phyloP scores from a whole-genome alignment of 2,329 filamentous ascomycete species.

The Penicillium hesseltinei region DNA sequence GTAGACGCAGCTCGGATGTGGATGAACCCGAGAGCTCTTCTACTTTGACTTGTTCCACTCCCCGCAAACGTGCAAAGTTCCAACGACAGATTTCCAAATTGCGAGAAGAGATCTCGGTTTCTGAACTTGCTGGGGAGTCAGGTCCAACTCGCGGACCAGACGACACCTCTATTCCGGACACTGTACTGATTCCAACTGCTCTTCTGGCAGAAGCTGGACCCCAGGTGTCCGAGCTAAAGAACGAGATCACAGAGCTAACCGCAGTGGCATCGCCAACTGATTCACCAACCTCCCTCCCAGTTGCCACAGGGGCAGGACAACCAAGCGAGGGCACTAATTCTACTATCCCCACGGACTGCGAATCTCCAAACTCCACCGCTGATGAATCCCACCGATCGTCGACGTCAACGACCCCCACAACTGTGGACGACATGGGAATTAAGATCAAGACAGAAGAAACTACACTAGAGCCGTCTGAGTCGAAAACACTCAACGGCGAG shows the following conservation, averaged over 20 bases:
- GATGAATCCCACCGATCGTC: slow-evolving; percentile 36
- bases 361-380: slow-evolving; percentile 29
- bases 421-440: slow-evolving; percentile 28
- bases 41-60: slow-evolving; percentile 24
- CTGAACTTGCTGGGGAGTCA: slow-evolving; percentile 30
- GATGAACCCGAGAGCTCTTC: slow-evolving; percentile 32
- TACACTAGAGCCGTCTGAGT: slow-evolving; percentile 2
- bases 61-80: slow-evolving; percentile 36
- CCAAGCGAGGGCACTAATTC: not conserved
- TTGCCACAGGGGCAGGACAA: slow-evolving; percentile 1
- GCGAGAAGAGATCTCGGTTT: slow-evolving; percentile 36
- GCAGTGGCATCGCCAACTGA: slow-evolving; percentile 10
- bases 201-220: slow-evolving; percentile 1
- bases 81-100: slow-evolving; percentile 36
- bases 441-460: slow-evolving; percentile 23
- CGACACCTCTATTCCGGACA: slow-evolving; percentile 9
- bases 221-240: slow-evolving; percentile 14
- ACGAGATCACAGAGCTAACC: slow-evolving; percentile 13
- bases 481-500: slow-evolving; percentile 5
- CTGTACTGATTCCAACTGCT: slow-evolving; percentile 2
- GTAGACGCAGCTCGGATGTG: slow-evolving; percentile 26
- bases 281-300: slow-evolving; percentile 4
- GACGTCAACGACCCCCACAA: slow-evolving; percentile 39
- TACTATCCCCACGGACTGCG: slow-evolving; percentile 20
- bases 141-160: slow-evolving; percentile 12